Evolutionary conservation across 305 asterid species (phyloP).

Genomic region (Rubia balearica): DNA sequence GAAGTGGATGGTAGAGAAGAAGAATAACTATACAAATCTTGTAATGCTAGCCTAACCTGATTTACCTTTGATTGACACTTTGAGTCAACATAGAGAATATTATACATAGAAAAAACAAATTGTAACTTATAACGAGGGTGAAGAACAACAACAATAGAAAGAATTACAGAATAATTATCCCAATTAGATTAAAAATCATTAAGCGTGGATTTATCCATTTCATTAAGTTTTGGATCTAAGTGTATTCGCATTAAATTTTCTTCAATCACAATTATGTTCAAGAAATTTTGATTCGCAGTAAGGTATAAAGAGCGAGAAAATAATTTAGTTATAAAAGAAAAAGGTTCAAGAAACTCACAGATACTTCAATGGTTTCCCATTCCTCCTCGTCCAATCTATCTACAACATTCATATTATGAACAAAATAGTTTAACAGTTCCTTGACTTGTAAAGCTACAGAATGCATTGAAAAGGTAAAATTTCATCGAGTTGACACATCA

Average conservation of each 20-base stretch:
- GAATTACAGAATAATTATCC: too few species aligned
- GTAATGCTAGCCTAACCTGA: neutral
- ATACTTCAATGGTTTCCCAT: neutral
- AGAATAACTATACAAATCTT: too few species aligned
- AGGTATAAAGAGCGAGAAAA: neutral
- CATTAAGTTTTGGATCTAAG: too few species aligned
- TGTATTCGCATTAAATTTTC: too few species aligned
- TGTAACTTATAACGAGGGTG: neutral
- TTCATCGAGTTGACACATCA: neutral
- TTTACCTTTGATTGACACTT: neutral
- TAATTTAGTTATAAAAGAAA: neutral
- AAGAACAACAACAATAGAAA: too few species aligned
- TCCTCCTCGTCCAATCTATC: neutral
- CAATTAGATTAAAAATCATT: too few species aligned
- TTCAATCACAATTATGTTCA: too few species aligned
- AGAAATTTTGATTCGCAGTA: neutral
- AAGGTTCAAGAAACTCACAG: neutral
- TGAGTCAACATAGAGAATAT: neutral
- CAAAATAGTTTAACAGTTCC: neutral
- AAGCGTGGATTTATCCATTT: too few species aligned
- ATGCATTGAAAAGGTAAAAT: neutral
- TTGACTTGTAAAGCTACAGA: neutral
- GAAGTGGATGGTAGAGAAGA: too few species aligned
- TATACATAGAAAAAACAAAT: too few species aligned
- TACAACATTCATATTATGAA: too few species aligned